Percentiles rank a stretch among this genome's conserved stretches.
phyloP scores from a whole-genome alignment of 805 yeast species.

The Kodamaea sagamina region DNA sequence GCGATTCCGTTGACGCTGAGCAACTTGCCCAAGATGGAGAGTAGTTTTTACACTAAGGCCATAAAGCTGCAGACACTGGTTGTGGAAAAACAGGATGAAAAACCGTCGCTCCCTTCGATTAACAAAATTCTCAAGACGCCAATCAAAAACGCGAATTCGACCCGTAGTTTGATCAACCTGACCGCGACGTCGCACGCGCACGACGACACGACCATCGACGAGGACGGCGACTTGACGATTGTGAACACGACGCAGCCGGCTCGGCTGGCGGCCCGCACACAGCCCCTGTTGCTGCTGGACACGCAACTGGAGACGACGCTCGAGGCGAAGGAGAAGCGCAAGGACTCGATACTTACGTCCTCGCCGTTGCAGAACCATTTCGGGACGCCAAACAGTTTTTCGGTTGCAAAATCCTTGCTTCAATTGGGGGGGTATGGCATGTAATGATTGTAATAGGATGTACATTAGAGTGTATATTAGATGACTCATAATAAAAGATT shows the following conservation, averaged over 20 bases:
- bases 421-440: slow-evolving; percentile 39
- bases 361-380: slow-evolving; percentile 36
- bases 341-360: slow-evolving; percentile 27
- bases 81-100: slow-evolving; percentile 12
- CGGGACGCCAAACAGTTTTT: slow-evolving; percentile 49
- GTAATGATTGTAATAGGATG: slow-evolving; percentile 7
- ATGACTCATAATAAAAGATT: too few species aligned
- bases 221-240: slow-evolving; percentile 24
- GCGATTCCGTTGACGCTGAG: slow-evolving; percentile 15
- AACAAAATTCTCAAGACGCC: slow-evolving; percentile 48
- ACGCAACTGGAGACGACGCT: slow-evolving; percentile 8
- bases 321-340: slow-evolving; percentile 15
- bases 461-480: background rate
- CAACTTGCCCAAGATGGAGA: slow-evolving; percentile 6
- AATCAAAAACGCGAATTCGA: slow-evolving; percentile 33
- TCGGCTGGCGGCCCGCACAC: background rate
- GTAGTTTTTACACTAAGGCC: slow-evolving; percentile 7
- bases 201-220: slow-evolving; percentile 27
- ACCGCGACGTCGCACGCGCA: slow-evolving; percentile 9
- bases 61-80: slow-evolving; percentile 2
- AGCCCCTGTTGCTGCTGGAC: slow-evolving; percentile 5
- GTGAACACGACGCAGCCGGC: slow-evolving; percentile 18
- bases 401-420: slow-evolving; percentile 47
- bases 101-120: slow-evolving; percentile 38
- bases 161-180: slow-evolving; percentile 20